Conservation (phyloP, 2,329 filamentous ascomycete species). For the Pseudofabraea citricarpa region DNA sequence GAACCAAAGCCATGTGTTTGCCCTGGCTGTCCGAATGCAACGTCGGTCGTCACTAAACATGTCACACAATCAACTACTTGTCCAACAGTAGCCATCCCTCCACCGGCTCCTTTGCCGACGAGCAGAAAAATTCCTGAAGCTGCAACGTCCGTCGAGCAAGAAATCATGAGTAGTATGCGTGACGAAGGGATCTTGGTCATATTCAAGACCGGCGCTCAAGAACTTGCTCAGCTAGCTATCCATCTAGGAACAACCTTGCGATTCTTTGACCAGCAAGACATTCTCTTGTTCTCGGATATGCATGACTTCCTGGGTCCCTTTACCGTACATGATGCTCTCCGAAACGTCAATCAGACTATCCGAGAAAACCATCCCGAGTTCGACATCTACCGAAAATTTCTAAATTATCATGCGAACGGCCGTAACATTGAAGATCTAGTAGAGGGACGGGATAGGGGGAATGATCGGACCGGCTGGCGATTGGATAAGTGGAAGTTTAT, state of each 20-base stretch:
- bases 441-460: constrained; percentile 8
- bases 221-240: constrained; percentile 46
- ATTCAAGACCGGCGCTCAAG: constrained; percentile 54
- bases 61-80: background rate
- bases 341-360: constrained; percentile 37
- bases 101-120: background rate
- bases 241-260: constrained; percentile 48
- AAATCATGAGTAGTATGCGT: constrained; percentile 8
- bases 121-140: background rate
- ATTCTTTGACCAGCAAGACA: constrained; percentile 38
- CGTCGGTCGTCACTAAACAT: background rate
- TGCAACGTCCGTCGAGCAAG: constrained; percentile 6
- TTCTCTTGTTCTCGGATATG: constrained; percentile 55
- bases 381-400: constrained; percentile 35
- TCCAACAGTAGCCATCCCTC: no score
- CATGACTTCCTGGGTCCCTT: constrained; percentile 40
- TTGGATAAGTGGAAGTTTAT: constrained; percentile 61
- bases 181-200: constrained; percentile 31
- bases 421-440: constrained; percentile 38
- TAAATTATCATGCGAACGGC: constrained; percentile 39
- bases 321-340: constrained; percentile 41
- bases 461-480: constrained; percentile 39
- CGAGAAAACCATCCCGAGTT: constrained; percentile 41
- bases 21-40: background rate
- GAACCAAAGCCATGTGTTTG: background rate